phyloP scores from a whole-genome alignment of 495 filamentous ascomycete genomes.

The Annulohypoxylon nitens region DNA sequence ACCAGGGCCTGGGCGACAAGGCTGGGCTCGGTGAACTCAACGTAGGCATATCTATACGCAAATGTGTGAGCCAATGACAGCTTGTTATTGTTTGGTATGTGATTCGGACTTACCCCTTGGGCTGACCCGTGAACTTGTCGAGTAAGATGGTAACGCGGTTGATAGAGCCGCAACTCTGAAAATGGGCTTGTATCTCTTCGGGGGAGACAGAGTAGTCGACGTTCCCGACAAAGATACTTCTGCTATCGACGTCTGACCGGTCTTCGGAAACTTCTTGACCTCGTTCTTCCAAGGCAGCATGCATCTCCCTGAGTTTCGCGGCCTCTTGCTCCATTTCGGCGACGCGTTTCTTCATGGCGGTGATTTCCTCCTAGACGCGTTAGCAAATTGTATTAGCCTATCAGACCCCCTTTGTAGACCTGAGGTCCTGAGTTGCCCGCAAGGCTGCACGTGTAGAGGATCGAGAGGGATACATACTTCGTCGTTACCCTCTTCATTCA shows the following conservation, averaged over 20 bases:
- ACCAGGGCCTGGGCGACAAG: constrained; percentile 94
- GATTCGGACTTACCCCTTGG: constrained; percentile 82
- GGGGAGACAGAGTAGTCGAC: constrained; percentile 98
- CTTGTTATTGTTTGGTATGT: constrained; percentile 21
- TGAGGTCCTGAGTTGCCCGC: neutral
- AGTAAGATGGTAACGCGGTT: constrained; percentile 98
- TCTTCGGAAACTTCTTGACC: constrained; percentile 86
- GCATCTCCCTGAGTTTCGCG: constrained; percentile 96
- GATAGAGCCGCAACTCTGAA: constrained; percentile 97
- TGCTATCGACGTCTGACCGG: constrained; percentile 94
- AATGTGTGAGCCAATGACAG: neutral
- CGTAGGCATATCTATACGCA: constrained; percentile 91
- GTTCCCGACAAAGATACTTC: constrained; percentile 98
- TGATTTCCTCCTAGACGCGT: constrained; percentile 79
- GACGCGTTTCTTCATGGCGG: constrained; percentile 96
- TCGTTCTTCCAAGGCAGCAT: constrained; percentile 87
- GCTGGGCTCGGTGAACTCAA: constrained; percentile 96
- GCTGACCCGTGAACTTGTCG: constrained; percentile 98
- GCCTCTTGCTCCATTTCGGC: constrained; percentile 99
- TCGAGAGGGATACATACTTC: constrained; percentile 54
- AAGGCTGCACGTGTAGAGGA: neutral
- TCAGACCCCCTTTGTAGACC: constrained; percentile 1
- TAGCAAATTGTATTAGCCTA: constrained; percentile 42
- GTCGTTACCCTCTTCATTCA: constrained; percentile 60
- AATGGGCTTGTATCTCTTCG: constrained; percentile 99